Base-by-base conservation (phyloP, 495 filamentous ascomycete species). In the Haplographium delicatum region DNA sequence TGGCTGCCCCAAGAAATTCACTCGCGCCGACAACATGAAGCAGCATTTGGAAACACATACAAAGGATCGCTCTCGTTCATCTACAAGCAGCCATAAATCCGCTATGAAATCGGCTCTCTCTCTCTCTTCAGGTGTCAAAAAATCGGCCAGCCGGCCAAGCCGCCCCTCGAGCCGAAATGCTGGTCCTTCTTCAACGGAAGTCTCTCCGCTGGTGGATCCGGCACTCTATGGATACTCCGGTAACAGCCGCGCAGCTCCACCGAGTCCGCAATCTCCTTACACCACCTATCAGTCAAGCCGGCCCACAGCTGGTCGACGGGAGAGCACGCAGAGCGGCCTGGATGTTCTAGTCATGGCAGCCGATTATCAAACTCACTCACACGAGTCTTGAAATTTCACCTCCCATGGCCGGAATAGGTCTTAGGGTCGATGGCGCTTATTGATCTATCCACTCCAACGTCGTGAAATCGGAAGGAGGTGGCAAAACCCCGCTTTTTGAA, bases 21-120 rank as follows among this genome's bases (percentile, higher is more conserved):
- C 93, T 4, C 83, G 91, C 37, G 89, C 93, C 61, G 91, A 97
- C 70, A 97, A 97, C 69, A 96, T 96, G 88, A 96, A 96, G 73
- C 91, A 97, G 60, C 91, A 97, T 61, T 83, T 89, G 44, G 81
- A 91, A 41, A 97, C 93, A 1, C 91, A 97, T 65, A 82, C 72
- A 65, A 82, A 78, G 59, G 70, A 74, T 44, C 71, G 72, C 57
- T 63, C 68, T 1, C 65, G 72, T 8, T 46, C 43, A 22, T 30
- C 16, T 16, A 42, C 24, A 39, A 37, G 27, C 9, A 22, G 18
- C 15, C 39, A 39, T n/a, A 56, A 44, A 28, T 18, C 57, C 8
- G 10, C 54, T 10, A 24, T 44, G 22, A 52, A 51, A 31, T 43
- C 43, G 10, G n/a, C 50, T 2, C 46, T 54, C 16, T 51, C 51